Base-by-base conservation (phyloP, 768 basidiomycete species). In the Collybia nuda region DNA sequence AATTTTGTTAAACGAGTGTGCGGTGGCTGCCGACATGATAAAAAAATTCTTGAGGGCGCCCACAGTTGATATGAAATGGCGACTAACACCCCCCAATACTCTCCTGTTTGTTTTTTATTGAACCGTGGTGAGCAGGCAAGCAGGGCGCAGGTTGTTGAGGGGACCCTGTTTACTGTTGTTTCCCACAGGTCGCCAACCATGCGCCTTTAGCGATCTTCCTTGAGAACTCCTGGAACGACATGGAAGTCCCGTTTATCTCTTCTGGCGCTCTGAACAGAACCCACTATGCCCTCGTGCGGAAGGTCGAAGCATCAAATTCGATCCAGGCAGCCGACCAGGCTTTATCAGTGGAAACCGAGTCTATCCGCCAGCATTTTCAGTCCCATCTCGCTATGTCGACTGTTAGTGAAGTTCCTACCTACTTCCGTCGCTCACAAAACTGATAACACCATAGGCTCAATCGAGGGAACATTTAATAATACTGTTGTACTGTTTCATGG, bases 1-100 rank as follows among this genome's bases (percentile, higher is more conserved):
- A 37, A 92, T 79, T 62, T 91, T 93, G 68, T 82, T 87, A 67
- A 92, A 91, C 17, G 89, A 84, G 59, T 88, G 86, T 32, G 86
- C 82, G 8, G 81, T 77, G 28, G 72, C 62, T 23, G 54, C 58
- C 37, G 66, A 32, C 32, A 32, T 32, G 32, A 32, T 32, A 4
- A 26, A 26, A 5, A 3, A 32, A 32, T 32, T 32, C 32, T 11
- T 9, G 14, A 32, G 12, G 32, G 14, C 14, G 32, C 12, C 12
- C 32, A 14, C 14, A 32, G 32, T 32, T 3, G 14, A 32, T 32
- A 32, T 32, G 32, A 14, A 14, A 32, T 3, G 9, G 7, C 6
- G 9, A 32, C 14, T 32, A 14, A 14, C 12, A 32, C 9, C 9
- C 32, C 7, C 6, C 32, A 3, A 11, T 28, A 28, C 5, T 5